phyloP scores from a whole-genome alignment of 2,329 filamentous ascomycete genomes.

The Triangularia verruculosa region DNA sequence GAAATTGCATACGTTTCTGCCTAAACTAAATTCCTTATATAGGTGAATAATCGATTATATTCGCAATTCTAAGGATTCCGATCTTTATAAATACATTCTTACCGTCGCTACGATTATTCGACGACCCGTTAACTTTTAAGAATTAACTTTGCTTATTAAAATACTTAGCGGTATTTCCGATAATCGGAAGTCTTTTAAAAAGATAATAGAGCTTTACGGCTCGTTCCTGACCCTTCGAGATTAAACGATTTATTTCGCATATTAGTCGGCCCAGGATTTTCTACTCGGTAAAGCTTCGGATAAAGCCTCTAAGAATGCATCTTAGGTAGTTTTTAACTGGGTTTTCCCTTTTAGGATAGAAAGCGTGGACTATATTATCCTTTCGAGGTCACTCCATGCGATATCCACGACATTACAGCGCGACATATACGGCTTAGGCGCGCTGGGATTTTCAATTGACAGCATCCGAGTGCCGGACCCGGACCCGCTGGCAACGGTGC shows the following conservation, averaged over 20 bases:
- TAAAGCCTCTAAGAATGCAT: neutral
- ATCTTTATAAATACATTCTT: no score
- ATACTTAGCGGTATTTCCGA: neutral
- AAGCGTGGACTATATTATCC: slow-evolving; percentile 17
- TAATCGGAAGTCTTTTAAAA: neutral
- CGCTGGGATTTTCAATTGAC: slow-evolving; percentile 14
- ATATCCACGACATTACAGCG: slow-evolving; percentile 25
- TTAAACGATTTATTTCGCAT: slow-evolving; percentile 14
- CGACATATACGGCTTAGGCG: slow-evolving; percentile 22
- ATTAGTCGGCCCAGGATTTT: slow-evolving; percentile 19
- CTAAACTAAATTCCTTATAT: no score
- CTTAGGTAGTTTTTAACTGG: slow-evolving; percentile 7
- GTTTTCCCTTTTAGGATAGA: slow-evolving; percentile 18
- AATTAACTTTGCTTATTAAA: neutral
- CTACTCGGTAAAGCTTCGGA: neutral
- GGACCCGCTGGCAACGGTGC: slow-evolving; percentile 19
- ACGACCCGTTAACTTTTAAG: no score
- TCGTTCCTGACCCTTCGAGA: slow-evolving; percentile 20
- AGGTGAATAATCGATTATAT: no score
- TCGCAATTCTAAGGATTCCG: no score
- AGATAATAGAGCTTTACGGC: slow-evolving; percentile 17
- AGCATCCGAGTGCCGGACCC: slow-evolving; percentile 5
- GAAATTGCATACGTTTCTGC: no score
- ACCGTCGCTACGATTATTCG: no score
- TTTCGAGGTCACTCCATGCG: slow-evolving; percentile 10